Evolutionary conservation across 2,329 filamentous ascomycete genomes (phyloP), one percentile per base, ranked within the genome.

Genomic region (Monosporascus sp.): DNA sequence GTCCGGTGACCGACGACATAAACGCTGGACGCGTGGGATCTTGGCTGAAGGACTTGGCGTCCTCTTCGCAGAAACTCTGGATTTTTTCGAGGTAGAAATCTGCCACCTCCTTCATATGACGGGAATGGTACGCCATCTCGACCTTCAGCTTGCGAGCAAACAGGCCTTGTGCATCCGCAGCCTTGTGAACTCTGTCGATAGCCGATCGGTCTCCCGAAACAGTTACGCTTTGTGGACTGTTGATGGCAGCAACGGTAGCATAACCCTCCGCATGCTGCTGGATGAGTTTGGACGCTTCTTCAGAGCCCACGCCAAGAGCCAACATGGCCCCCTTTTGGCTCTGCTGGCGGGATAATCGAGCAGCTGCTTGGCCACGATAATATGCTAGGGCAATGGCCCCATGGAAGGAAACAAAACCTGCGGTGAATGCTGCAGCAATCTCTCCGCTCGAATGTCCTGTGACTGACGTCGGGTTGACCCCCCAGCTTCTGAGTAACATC

Each of bases 71-170:
- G 26, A 44, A 48, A 16, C 56, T 50, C 19, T 55, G 24, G 27
- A 63, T 56, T 6, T 56, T 43, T 5, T 43, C 40, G 17, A 56
- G 41, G 49, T 69, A 69, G 36, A 54, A 54, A 26, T 53, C 54
- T 2, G 62, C 61, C 14, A 66, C 59, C 2, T 53, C 41, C 38
- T 60, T 56, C 66, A 71, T 70, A 44, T 70, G 64, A 19, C 63
- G 64, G 2, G 70, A 72, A 57, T 74, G 72, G 53, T 74, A 74
- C 0, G 72, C 70, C 9, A 61, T 63, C 27, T 69, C 62, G 7
- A 72, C 66, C 26, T 59, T 66, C 2, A 70, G 59, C n/a, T 58
- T 58, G 20, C 70, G 58, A 27, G 61, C 61, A 54, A 72, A 72
- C 4, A 68, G 19, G 5, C 56, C 49, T 17, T 55, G 40, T 43